Evolutionary conservation across 2,329 filamentous ascomycete genomes (phyloP), one percentile per base, ranked within the genome.

Genomic region (Xylariaceae sp.): DNA sequence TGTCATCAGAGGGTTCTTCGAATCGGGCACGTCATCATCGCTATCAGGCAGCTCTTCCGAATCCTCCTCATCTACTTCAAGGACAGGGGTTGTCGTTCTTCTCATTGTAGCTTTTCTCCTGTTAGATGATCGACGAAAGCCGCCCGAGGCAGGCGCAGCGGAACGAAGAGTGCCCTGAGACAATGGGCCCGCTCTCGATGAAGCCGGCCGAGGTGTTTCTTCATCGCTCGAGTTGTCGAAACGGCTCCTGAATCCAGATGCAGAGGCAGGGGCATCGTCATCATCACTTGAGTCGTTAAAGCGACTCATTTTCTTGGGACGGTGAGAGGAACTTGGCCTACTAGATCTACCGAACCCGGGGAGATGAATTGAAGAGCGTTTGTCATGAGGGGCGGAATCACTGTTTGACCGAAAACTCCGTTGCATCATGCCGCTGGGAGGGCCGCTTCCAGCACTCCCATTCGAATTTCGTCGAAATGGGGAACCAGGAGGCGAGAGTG

Each of bases 221-320:
- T 86, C 83, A 41, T 88, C 84, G 54, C 85, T 88, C 1, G 85
- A 88, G 53, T 88, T 83, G 1, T 70, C 79, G 52, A 89, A 85
- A 1, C 84, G 80, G 54, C 78, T 82, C 24, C 58, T 64, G 54
- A 76, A 79, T 3, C 55, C 52, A 15, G 48, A 53, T 12, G 47
- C 57, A 22, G 48, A 53, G 13, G 47, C 57, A 22, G 51, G 59
- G 28, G 52, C 66, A 11, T 65, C 65, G 2, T 76, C 74, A 28
- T 84, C 81, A 47, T 82, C 80, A 47, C 85, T 79, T 3, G 82
- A 81, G 60, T 84, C 78, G 3, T 59, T 71, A 45, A 85, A 79
- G 1, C 81, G 71, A 49, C 76, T 79, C 1, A 46, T 18, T 43
- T 34, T 53, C 35, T 52, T 53, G 18, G 57, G 46, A 9, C 39